A percentile compares a stretch with the other conserved stretches of the same genome.
Conservation (phyloP, 352 stramenopile genomes). For the Pythium myriotylum region DNA sequence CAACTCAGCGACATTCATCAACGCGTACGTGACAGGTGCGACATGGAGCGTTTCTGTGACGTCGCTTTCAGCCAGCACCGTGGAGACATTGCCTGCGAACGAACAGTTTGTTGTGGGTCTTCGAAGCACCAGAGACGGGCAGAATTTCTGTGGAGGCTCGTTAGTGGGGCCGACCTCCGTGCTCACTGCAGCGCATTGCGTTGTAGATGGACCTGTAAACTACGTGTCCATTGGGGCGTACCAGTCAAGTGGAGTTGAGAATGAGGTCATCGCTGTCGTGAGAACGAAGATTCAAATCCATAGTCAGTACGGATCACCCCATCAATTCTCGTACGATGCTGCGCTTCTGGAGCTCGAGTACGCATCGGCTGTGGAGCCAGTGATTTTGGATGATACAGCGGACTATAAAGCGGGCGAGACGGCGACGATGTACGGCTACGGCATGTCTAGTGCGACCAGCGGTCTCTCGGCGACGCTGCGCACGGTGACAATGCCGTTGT, state of each 20-base stretch:
- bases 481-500: slow-evolving; percentile 17
- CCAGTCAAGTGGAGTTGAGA: slow-evolving; percentile 2
- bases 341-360: slow-evolving; percentile 20
- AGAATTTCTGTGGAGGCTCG: slow-evolving; percentile 42
- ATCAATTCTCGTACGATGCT: slow-evolving; percentile 15
- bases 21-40: slow-evolving; percentile 28
- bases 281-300: slow-evolving; percentile 17
- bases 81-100: slow-evolving; percentile 10
- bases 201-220: slow-evolving; percentile 15
- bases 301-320: slow-evolving; percentile 4
- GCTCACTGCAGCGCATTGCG: slow-evolving; percentile 44
- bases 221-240: slow-evolving; percentile 16
- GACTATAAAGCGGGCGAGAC: slow-evolving; percentile 12
- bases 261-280: slow-evolving; percentile 18
- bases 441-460: slow-evolving; percentile 25
- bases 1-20: slow-evolving; percentile 38
- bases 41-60: slow-evolving; percentile 17
- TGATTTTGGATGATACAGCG: slow-evolving; percentile 7
- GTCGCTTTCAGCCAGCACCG: not conserved
- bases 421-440: slow-evolving; percentile 34
- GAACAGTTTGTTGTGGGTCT: slow-evolving; percentile 27
- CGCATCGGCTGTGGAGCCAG: slow-evolving; percentile 2
- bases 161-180: slow-evolving; percentile 38
- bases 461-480: slow-evolving; percentile 18
- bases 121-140: slow-evolving; percentile 19